These are phyloP conservation scores for Sporisorium iseilematis-ciliati DNA, from an alignment of 1,284 basidiomycete genomes.

Conservation along the genomic window DNA sequence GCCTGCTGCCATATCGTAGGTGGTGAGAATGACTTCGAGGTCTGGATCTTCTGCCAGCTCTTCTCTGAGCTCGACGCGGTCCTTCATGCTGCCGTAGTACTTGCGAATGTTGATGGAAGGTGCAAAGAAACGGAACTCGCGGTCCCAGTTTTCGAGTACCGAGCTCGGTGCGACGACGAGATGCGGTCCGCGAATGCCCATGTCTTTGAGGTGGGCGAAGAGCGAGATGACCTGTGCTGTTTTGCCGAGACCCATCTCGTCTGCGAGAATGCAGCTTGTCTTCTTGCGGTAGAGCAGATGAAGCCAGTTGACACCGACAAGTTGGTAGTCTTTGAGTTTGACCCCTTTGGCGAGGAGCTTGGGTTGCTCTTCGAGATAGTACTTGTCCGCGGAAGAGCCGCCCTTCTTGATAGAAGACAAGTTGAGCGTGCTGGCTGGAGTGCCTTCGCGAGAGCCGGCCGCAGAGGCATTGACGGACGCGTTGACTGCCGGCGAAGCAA, in stretches of 20 bases:
- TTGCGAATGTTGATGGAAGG: conserved; percentile 85
- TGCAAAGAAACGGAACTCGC: conserved; percentile 92
- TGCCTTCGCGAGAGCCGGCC: conserved; percentile 41
- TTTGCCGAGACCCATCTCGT: conserved; percentile 85
- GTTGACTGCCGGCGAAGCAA: conserved; percentile 36
- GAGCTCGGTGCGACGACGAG: conserved; percentile 91
- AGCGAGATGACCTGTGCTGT: conserved; percentile 98
- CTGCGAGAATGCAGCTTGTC: conserved; percentile 93
- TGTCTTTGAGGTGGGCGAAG: conserved; percentile 87
- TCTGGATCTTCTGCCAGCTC: conserved; percentile 75
- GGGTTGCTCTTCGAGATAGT: conserved; percentile 81
- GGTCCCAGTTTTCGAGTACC: conserved; percentile 97
- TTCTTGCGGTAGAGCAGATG: conserved; percentile 84
- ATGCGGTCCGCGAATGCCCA: conserved; percentile 82
- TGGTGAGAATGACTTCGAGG: conserved; percentile 94
- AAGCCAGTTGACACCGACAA: conserved; percentile 98
- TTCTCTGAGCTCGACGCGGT: conserved; percentile 82
- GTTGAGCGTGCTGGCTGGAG: conserved; percentile 47
- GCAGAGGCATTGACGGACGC: conserved; percentile 30
- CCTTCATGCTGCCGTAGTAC: conserved; percentile 93
- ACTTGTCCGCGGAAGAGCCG: conserved; percentile 52
- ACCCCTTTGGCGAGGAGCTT: conserved; percentile 78
- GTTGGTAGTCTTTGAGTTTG: conserved; percentile 93
- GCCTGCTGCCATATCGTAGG: conserved; percentile 93
- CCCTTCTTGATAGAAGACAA: conserved; percentile 53